Evolutionary conservation across 2,329 filamentous ascomycete genomes (phyloP), one percentile per base, ranked within the genome.

Genomic region (Fusarium buharicum): DNA sequence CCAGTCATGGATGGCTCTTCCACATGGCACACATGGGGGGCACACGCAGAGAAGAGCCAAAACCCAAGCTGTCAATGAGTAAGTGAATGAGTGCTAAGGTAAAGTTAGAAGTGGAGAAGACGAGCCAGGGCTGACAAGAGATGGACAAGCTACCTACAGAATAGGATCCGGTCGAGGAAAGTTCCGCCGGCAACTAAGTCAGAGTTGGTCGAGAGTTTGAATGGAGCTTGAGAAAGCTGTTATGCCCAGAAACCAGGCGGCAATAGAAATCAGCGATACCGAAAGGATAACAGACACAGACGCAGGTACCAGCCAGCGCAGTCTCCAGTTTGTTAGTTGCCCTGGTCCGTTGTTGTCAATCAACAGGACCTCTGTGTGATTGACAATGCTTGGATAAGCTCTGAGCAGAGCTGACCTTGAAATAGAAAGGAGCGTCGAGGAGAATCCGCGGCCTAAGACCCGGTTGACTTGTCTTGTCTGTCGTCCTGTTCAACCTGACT

Each of bases 1-100:
- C 77, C 75, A 71, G 68, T 73, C 73, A 72, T 73, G 70, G 66
- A 71, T 70, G 60, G 64, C 64, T 69, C 64, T 71, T 63, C 67
- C 70, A 71, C 67, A 71, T 68, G 67, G 67, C 59, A 68, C 67
- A 66, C 67, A 61, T 66, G 67, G 67, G 60, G 62, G 62, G 63
- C 59, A 65, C 66, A 27, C 55, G 48, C 54, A 62, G 53, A 54
- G 52, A 53, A 73, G 72, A 75, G 74, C 73, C 76, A 76, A 74
- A 76, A 76, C 74, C 69, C 27, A 50, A 24, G 48, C 55, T 64
- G 72, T 72, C 71, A 69, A 72, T 72, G 70, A 71, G 70, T 71
- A 70, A 34, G 53, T 47, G 28, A 62, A 45, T 62, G 50, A 68
- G 59, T 45, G 51, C 38, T 24, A 50, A 44, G 33, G 33, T 47